Conservation (phyloP, 805 yeast species). For the Saturnispora silvae region DNA sequence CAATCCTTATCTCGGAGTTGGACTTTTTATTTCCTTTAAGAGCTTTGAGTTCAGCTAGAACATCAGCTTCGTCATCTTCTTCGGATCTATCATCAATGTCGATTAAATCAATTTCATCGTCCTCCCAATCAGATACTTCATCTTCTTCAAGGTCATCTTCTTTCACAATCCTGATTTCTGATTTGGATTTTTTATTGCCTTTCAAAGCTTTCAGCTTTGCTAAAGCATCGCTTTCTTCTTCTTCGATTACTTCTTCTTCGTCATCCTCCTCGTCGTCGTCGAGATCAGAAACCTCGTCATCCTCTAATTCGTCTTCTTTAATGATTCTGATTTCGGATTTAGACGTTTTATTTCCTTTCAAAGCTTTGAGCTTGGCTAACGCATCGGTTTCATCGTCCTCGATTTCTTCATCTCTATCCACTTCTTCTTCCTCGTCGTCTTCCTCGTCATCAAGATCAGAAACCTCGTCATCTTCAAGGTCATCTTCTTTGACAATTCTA, state of each 20-base stretch:
- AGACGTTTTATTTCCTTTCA: constrained; percentile 25
- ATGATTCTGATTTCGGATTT: constrained; percentile 20
- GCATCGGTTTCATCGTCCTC: constrained; percentile 12
- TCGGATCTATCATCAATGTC: constrained; percentile 9
- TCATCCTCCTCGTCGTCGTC: constrained; percentile 5
- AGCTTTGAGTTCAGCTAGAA: constrained; percentile 28
- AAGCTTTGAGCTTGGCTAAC: constrained; percentile 28
- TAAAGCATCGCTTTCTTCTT: constrained; percentile 9
- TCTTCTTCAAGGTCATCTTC: constrained; percentile 22
- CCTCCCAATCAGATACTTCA: constrained; percentile 16
- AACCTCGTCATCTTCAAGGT: constrained; percentile 20
- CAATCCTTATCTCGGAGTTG: constrained; percentile 19
- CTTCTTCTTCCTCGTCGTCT: constrained; percentile 13
- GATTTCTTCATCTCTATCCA: constrained; percentile 10
- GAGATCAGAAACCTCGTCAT: constrained; percentile 19
- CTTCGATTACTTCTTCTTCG: constrained; percentile 19
- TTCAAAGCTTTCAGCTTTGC: constrained; percentile 31
- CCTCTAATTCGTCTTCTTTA: constrained; percentile 21
- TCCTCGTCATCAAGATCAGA: constrained; percentile 11
- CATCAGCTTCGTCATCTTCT: constrained; percentile 6
- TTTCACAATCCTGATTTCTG: constrained; percentile 22
- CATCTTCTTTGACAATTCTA: constrained; percentile 26
- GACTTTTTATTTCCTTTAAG: constrained; percentile 25
- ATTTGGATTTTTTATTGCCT: constrained; percentile 17
- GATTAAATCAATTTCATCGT: constrained; percentile 19